These are phyloP conservation scores for Amphirosellinia nigrospora DNA, from an alignment of 495 filamentous ascomycete genomes.

Conservation along the genomic window DNA sequence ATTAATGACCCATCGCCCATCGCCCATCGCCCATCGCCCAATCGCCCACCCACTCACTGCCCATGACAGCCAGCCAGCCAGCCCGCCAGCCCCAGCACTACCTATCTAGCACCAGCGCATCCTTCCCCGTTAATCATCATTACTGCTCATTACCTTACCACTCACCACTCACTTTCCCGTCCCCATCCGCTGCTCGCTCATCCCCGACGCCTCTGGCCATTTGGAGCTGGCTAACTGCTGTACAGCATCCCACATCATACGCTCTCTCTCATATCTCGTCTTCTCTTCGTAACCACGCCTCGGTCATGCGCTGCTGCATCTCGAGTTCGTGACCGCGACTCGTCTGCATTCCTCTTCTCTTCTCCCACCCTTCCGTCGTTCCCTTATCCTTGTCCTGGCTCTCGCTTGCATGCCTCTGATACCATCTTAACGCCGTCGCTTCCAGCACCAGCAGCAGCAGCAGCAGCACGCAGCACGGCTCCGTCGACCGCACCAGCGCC, in stretches of 20 bases:
- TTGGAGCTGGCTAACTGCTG: conserved; percentile 13
- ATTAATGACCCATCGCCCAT: neutral
- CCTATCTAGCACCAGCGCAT: neutral
- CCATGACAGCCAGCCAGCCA: conserved; percentile 8
- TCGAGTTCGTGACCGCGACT: conserved; percentile 23
- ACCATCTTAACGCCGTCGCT: conserved; percentile 22
- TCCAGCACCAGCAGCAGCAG: no score
- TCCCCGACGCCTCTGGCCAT: conserved; percentile 14
- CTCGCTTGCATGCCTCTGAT: conserved; percentile 27
- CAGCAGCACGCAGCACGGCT: no score
- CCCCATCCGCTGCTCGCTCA: conserved; percentile 7
- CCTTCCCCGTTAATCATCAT: neutral
- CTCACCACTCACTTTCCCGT: neutral
- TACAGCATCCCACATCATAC: conserved; percentile 22
- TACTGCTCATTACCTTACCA: neutral
- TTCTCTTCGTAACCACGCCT: neutral
- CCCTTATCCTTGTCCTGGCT: neutral
- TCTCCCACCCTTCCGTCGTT: neutral
- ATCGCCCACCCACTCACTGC: no score
- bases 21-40: neutral
- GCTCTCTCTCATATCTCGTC: conserved; percentile 3
- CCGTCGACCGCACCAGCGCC: conserved; percentile 22
- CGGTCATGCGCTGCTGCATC: conserved; percentile 21
- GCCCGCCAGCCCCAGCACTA: neutral
- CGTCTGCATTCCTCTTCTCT: conserved; percentile 11